Base-by-base conservation (phyloP, 179 eudicot genomes). In the Pouteria campechiana region DNA sequence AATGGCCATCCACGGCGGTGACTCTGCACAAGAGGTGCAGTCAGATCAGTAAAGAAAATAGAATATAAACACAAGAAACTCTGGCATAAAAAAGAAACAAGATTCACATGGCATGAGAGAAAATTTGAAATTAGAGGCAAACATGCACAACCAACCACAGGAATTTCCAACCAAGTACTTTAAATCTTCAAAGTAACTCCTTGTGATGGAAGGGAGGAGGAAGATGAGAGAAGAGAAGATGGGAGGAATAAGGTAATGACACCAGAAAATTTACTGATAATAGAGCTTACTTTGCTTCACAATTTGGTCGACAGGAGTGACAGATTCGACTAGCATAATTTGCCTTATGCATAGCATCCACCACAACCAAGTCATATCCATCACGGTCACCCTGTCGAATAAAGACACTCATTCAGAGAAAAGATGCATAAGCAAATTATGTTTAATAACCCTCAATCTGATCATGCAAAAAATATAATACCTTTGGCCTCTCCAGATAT, bases 281-380 rank as follows among this genome's bases (percentile, higher is more conserved):
- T n/a, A n/a, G 34, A 41, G 66, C 98, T 57, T 41, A 90, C 98
- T 90, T 90, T 57, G 98, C 98, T 65, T 90, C 98, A 69, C 98
- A 90, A 55, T 90, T 90, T 44, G 98, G 98, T 47, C 75, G 81
- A 58, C 98, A 90, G 9, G 98, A 90, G 63, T 90, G 98, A 53
- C 98, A 90, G 48, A 90, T 90, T 46, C 98, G 84, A 45, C 98
- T 90, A 10, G 98, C 98, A 76, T 85, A 90, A 63, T 90, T 90
- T 46, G 98, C 98, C 58, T 86, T 90, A 68, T 90, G 98, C 98
- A 90, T 90, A 37, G 98, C 98, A 68, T 90, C 98, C 50, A 90
- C 98, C 55, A 90, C 98, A 6, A 90, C 86, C 48, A 90, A 55
- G 65, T 90, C 98, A 70, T 90, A 90, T 14, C 98, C 98, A 79